phyloP scores from a whole-genome alignment of 805 yeast genomes.

The Cephaloascus albidus region DNA sequence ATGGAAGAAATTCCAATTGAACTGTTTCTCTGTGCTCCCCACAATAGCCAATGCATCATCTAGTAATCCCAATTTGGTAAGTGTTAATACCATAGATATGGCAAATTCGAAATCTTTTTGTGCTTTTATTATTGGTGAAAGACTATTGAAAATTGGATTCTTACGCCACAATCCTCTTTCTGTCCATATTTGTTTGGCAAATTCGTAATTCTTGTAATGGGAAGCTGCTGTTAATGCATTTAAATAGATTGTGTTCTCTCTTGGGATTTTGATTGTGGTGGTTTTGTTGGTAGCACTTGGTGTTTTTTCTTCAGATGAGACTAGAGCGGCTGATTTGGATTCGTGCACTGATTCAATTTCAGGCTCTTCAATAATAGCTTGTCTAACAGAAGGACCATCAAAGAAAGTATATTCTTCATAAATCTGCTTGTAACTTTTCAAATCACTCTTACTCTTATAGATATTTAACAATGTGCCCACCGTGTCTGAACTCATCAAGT shows the following conservation, averaged over 20 bases:
- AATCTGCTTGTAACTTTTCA: conserved; percentile 6
- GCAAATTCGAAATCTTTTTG: conserved; percentile 63
- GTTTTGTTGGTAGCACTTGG: conserved; percentile 1
- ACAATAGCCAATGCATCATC: conserved; percentile 67
- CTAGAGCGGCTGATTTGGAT: not conserved
- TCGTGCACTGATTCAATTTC: not conserved
- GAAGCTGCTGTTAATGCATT: conserved; percentile 62
- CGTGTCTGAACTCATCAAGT: conserved; percentile 27
- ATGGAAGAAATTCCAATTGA: conserved; percentile 54
- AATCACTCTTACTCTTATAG: not conserved
- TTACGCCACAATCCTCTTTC: conserved; percentile 73
- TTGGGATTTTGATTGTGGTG: conserved; percentile 16
- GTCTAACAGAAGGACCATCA: conserved; percentile 10
- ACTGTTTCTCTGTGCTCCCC: conserved; percentile 55
- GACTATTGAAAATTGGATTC: conserved; percentile 33
- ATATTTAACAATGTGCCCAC: conserved; percentile 47
- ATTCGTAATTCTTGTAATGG: conserved; percentile 37
- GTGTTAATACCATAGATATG: conserved; percentile 50
- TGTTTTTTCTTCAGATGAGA: not conserved
- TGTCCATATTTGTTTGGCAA: conserved; percentile 63
- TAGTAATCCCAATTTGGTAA: conserved; percentile 43
- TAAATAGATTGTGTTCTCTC: conserved; percentile 44
- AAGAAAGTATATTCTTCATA: conserved; percentile 24
- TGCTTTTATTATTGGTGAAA: conserved; percentile 26
- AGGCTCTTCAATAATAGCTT: not conserved